Evolutionary conservation across 495 filamentous ascomycete genomes (phyloP).

Genomic region (Penicillium samsonianum): DNA sequence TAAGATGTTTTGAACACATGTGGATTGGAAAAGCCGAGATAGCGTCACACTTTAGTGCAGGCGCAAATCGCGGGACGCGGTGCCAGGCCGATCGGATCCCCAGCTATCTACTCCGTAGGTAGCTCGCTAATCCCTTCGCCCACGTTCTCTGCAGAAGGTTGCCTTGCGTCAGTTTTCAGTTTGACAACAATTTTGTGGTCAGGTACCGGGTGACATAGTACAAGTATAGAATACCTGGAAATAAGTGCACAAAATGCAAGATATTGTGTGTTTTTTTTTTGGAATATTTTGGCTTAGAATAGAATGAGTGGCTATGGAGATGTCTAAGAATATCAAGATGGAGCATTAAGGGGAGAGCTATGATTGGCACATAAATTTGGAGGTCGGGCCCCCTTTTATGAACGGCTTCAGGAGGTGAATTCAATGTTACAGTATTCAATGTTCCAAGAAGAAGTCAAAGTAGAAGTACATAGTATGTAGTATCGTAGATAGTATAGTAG

Average conservation of each 20-base stretch:
- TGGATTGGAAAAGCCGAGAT: slow-evolving; percentile 23
- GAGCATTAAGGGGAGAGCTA: slow-evolving; percentile 12
- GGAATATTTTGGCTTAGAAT: neutral
- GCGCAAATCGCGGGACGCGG: slow-evolving; percentile 22
- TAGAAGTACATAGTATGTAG: no score
- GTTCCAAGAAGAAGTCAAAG: no score
- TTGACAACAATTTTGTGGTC: neutral
- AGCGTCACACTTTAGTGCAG: slow-evolving; percentile 24
- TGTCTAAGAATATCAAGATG: slow-evolving; percentile 16
- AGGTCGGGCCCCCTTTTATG: slow-evolving; percentile 10
- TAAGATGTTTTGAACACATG: slow-evolving; percentile 22
- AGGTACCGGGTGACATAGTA: slow-evolving; percentile 3
- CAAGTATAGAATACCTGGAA: neutral
- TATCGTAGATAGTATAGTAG: no score
- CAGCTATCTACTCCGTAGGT: neutral
- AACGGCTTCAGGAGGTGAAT: slow-evolving; percentile 6
- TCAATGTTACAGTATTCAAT: neutral
- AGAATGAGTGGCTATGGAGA: slow-evolving; percentile 2
- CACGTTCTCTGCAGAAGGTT: slow-evolving; percentile 5
- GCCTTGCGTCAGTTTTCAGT: neutral
- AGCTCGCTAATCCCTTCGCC: neutral
- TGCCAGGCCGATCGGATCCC: slow-evolving; percentile 3
- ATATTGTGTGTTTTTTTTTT: neutral
- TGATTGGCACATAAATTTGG: slow-evolving; percentile 13
- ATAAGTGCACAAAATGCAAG: neutral